Conservation (phyloP, 2,329 filamentous ascomycete species). For the Penicillium sp. region DNA sequence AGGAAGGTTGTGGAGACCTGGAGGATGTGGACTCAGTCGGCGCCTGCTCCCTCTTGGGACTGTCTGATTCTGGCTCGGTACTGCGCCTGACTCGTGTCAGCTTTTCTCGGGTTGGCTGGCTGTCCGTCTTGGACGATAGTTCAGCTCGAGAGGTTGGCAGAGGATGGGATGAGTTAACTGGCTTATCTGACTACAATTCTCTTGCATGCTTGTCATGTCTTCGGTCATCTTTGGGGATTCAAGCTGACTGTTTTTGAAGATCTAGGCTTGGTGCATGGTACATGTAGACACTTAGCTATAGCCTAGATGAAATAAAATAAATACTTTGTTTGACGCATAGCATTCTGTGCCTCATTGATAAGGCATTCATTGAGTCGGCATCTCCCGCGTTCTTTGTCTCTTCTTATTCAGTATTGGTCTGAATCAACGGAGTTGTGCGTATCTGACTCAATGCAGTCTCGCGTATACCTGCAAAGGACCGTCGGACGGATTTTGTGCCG, state of each 20-base stretch:
- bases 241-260: constrained; percentile 14
- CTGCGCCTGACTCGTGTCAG: constrained; percentile 36
- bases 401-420: too few relatives aligned
- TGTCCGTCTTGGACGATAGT: constrained; percentile 38
- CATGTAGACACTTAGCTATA: not conserved
- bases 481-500: too few relatives aligned
- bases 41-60: constrained; percentile 19
- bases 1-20: constrained; percentile 44
- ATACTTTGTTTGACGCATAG: too few relatives aligned
- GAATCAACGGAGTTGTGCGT: too few relatives aligned
- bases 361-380: too few relatives aligned
- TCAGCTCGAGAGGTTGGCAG: constrained; percentile 29
- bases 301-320: not conserved
- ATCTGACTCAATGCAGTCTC: too few relatives aligned
- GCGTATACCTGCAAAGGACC: too few relatives aligned
- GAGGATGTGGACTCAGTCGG: constrained; percentile 24
- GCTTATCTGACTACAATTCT: constrained; percentile 34
- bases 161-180: constrained; percentile 43
- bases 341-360: too few relatives aligned
- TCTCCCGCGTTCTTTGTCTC: too few relatives aligned
- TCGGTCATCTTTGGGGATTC: constrained; percentile 1
- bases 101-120: constrained; percentile 23
- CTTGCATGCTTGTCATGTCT: constrained; percentile 10
- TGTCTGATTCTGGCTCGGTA: constrained; percentile 11
- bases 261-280: not conserved